phyloP scores from a whole-genome alignment of 495 filamentous ascomycete genomes.

The Tetracladium setigerum region DNA sequence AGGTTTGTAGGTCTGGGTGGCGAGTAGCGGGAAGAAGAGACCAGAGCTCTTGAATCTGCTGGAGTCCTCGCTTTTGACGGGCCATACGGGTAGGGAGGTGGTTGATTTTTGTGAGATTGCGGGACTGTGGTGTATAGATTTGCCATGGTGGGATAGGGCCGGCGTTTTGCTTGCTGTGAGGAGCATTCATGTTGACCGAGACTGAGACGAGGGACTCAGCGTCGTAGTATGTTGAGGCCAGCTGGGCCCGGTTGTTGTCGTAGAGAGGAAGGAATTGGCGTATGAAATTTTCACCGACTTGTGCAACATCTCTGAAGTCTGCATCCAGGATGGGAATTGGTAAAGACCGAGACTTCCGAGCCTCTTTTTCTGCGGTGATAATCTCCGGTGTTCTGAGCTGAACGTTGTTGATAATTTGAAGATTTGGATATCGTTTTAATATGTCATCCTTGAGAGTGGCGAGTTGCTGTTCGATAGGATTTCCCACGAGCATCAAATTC shows the following conservation, averaged over 20 bases:
- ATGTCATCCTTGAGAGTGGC: conserved; percentile 63
- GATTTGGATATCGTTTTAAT: conserved; percentile 69
- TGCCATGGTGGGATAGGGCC: conserved; percentile 48
- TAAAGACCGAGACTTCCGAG: conserved; percentile 45
- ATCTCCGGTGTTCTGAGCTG: conserved; percentile 66
- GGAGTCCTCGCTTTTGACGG: conserved; percentile 55
- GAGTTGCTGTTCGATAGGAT: conserved; percentile 54
- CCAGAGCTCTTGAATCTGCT: conserved; percentile 64
- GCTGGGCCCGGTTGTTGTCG: conserved; percentile 58
- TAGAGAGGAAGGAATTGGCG: conserved; percentile 65
- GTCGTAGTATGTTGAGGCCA: conserved; percentile 69
- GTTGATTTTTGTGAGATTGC: conserved; percentile 68
- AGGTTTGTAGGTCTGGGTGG: conserved; percentile 58
- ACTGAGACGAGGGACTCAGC: conserved; percentile 69
- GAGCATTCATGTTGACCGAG: conserved; percentile 54
- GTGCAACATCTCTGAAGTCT: conserved; percentile 66
- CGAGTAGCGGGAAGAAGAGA: conserved; percentile 61
- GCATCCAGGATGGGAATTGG: conserved; percentile 63
- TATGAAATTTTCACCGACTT: conserved; percentile 69
- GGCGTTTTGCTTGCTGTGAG: conserved; percentile 35
- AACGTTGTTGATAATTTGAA: conserved; percentile 63
- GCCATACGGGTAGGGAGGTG: conserved; percentile 49
- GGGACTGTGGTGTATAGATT: conserved; percentile 67
- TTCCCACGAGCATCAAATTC: conserved; percentile 68
- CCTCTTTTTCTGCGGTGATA: conserved; percentile 38